Base-by-base conservation (phyloP, 768 basidiomycete genomes). In the Xerocomellus dryophilus region DNA sequence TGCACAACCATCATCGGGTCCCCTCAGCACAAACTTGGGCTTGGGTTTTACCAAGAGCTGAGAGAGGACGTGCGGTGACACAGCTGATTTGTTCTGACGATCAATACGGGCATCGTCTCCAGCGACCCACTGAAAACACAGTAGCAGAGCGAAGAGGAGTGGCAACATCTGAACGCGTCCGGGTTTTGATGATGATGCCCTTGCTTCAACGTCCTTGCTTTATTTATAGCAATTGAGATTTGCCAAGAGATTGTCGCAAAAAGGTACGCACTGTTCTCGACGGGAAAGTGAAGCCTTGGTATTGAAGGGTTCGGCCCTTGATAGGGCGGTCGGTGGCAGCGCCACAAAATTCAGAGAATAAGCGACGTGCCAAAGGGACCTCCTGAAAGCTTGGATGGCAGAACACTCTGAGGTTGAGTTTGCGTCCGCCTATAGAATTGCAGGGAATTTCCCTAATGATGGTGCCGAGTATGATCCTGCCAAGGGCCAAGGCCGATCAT, bases 21-120 rank as follows among this genome's bases (percentile, higher is more conserved):
- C 54, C 50, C 62, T 54, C 35, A 36, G 5, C 14, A 5, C 29
- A 34, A 63, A 51, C 40, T 56, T 58, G n/a, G 47, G 43, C 15
- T 32, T 50, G 41, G 42, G 15, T 5, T 50, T 39, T 9, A 23
- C 39, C 46, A 66, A 39, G 48, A 66, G 64, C 23, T 51, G 54
- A 4, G 54, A 18, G 27, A 59, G 43, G 21, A 51, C 42, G 11
- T 38, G 23, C 0, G 53, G 7, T 14, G 44, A 51, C 18, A 41
- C n/a, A 25, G 56, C 57, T 1, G 56, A 32, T 3, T 54, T 51
- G 15, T 54, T 27, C 38, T 54, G 47, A 36, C 58, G 56, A 4
- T 6, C 4, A 12, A 45, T 0, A 9, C 38, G 46, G 3, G 43
- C 3, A n/a, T 47, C 27, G 2, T 53, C 53, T n/a, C 42, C 62